Percentiles rank a stretch among this genome's conserved stretches.
phyloP scores from a whole-genome alignment of 2,329 filamentous ascomycete species.

The Botrytis fabae region DNA sequence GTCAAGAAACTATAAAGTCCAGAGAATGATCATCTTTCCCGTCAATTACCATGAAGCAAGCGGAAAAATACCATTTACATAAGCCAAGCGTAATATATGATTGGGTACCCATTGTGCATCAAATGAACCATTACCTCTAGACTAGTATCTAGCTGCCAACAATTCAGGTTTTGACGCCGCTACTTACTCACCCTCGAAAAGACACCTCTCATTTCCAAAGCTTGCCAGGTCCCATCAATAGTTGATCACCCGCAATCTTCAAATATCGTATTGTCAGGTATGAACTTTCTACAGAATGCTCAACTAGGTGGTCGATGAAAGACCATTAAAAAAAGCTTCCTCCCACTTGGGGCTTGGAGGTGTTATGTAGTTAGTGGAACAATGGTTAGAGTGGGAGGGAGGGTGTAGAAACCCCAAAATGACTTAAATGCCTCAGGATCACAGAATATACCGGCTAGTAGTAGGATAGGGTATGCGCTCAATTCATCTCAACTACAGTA shows the following conservation, averaged over 20 bases:
- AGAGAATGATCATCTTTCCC: not conserved
- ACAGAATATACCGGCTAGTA: not conserved
- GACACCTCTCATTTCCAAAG: not conserved
- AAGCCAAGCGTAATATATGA: not conserved
- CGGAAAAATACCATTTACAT: not conserved
- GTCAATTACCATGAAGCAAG: not conserved
- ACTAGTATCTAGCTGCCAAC: not conserved
- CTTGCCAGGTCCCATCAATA: not conserved
- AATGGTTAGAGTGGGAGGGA: not conserved
- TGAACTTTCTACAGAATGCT: not conserved
- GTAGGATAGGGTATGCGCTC: conserved; percentile 13
- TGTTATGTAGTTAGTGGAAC: not conserved
- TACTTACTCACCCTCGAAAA: not conserved
- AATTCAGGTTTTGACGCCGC: not conserved
- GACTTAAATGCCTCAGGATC: not conserved
- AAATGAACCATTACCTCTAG: not conserved
- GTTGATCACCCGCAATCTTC: not conserved
- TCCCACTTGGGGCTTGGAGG: not conserved
- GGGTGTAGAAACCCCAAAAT: not conserved
- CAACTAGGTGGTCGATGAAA: not conserved
- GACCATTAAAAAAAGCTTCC: not conserved
- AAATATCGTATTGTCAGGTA: not conserved
- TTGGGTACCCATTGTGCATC: not conserved
- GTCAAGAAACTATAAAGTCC: not conserved
- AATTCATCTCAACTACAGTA: conserved; percentile 17